Conservation (phyloP, 148 eudicot genomes). For the Vaccinium vitisidaea region DNA sequence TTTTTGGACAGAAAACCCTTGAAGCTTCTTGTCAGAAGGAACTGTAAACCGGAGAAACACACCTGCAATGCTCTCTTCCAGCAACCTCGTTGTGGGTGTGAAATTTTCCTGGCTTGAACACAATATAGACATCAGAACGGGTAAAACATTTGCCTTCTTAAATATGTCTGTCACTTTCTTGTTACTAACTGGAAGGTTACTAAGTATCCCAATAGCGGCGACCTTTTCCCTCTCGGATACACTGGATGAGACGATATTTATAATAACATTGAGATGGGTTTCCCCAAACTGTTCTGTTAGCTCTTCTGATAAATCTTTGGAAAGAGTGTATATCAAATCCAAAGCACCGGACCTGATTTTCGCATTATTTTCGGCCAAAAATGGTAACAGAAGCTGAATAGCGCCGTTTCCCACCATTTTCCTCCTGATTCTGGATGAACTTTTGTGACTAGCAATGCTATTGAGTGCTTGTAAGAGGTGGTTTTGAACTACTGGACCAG, state of each 20-base stretch:
- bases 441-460: slow-evolving; percentile 49
- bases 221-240: slow-evolving; percentile 55
- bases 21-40: slow-evolving; percentile 63
- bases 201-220: slow-evolving; percentile 61
- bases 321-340: slow-evolving; percentile 49
- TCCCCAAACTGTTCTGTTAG: slow-evolving; percentile 46
- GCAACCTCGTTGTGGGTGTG: slow-evolving; percentile 23
- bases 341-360: slow-evolving; percentile 53
- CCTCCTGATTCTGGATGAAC: slow-evolving; percentile 45
- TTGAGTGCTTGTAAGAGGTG: slow-evolving; percentile 68
- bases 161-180: slow-evolving; percentile 56
- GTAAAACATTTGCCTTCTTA: slow-evolving; percentile 52
- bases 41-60: slow-evolving; percentile 61
- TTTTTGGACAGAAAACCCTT: slow-evolving; percentile 50
- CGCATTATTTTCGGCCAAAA: slow-evolving; percentile 43
- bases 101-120: slow-evolving; percentile 28
- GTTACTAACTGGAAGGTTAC: slow-evolving; percentile 62
- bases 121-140: slow-evolving; percentile 47
- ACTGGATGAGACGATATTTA: slow-evolving; percentile 48
- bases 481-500: slow-evolving; percentile 54
- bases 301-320: slow-evolving; percentile 45
- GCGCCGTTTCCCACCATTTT: slow-evolving; percentile 66
- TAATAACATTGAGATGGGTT: slow-evolving; percentile 36
- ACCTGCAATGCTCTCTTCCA: slow-evolving; percentile 61
- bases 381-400: slow-evolving; percentile 62